phyloP scores from a whole-genome alignment of 331 rosid genomes.

The Arachis monticola region DNA sequence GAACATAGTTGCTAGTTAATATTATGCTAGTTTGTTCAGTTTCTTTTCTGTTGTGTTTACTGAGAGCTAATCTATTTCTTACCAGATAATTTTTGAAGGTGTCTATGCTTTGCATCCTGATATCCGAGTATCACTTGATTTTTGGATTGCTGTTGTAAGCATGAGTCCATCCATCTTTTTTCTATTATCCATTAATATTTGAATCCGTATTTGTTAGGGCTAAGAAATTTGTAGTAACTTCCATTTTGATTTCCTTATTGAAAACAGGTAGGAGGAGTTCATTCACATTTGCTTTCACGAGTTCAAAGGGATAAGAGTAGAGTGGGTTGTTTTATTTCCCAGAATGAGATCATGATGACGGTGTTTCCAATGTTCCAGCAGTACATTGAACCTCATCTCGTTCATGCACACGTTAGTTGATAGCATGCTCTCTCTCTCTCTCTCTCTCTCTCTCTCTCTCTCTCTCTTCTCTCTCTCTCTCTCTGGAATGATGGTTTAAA shows the following conservation, averaged over 20 bases:
- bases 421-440: slow-evolving; percentile 20
- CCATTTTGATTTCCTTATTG: slow-evolving; percentile 34
- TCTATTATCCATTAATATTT: slow-evolving; percentile 22
- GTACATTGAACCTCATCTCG: slow-evolving; percentile 98
- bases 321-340: slow-evolving; percentile 90
- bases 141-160: slow-evolving; percentile 99
- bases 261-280: slow-evolving; percentile 97
- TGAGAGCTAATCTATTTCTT: slow-evolving; percentile 32
- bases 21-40: slow-evolving; percentile 22
- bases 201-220: slow-evolving; percentile 23
- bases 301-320: slow-evolving; percentile 98
- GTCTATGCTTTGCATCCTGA: slow-evolving; percentile 97
- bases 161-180: slow-evolving; percentile 40
- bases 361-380: slow-evolving; percentile 99
- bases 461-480: not conserved
- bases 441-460: not conserved
- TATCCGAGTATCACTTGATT: slow-evolving; percentile 87
- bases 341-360: slow-evolving; percentile 93
- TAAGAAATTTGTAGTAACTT: slow-evolving; percentile 32
- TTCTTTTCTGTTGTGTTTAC: slow-evolving; percentile 7
- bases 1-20: slow-evolving; percentile 34
- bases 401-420: slow-evolving; percentile 92
- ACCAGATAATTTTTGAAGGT: slow-evolving; percentile 96
- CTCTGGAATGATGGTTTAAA: not conserved
- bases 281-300: slow-evolving; percentile 96